Percentiles rank a stretch among this genome's conserved stretches.
These are phyloP conservation scores for Corniculantispora saksenae DNA, from an alignment of 2,329 filamentous ascomycete species.

Conservation along the genomic window DNA sequence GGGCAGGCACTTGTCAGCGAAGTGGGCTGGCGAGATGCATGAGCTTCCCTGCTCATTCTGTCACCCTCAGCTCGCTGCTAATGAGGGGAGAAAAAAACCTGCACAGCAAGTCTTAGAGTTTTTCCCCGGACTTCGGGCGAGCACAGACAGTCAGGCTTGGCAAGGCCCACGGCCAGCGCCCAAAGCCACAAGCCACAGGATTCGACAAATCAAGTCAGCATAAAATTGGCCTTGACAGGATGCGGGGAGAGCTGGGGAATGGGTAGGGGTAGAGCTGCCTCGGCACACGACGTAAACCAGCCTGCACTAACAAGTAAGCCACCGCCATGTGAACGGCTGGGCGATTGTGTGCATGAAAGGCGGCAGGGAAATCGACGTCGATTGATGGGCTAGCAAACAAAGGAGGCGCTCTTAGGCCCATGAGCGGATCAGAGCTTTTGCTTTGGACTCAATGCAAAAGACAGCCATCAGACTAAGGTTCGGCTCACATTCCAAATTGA, in stretches of 20 bases:
- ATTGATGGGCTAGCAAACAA: not conserved
- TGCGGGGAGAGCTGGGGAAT: slow-evolving; percentile 5
- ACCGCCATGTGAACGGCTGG: slow-evolving; percentile 12
- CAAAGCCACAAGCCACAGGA: not conserved
- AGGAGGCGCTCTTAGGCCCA: not conserved
- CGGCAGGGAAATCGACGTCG: not conserved
- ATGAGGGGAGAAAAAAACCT: not conserved
- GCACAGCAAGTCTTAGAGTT: not conserved
- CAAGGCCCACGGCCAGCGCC: not conserved
- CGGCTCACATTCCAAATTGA: slow-evolving; percentile 6
- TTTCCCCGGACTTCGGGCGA: not conserved
- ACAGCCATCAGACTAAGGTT: not conserved
- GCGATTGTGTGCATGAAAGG: not conserved
- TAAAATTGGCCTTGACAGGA: not conserved
- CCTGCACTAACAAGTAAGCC: not conserved
- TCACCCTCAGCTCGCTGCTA: not conserved
- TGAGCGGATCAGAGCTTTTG: not conserved
- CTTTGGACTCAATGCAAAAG: not conserved
- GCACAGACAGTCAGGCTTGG: not conserved
- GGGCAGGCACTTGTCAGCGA: not conserved
- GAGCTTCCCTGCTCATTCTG: not conserved
- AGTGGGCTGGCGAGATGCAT: not conserved
- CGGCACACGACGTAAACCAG: slow-evolving; percentile 3
- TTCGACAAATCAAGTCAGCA: not conserved
- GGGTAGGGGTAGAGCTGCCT: slow-evolving; percentile 11